Evolutionary conservation across 2,329 filamentous ascomycete genomes (phyloP).

Genomic region (Trichoderma brevicompactum): DNA sequence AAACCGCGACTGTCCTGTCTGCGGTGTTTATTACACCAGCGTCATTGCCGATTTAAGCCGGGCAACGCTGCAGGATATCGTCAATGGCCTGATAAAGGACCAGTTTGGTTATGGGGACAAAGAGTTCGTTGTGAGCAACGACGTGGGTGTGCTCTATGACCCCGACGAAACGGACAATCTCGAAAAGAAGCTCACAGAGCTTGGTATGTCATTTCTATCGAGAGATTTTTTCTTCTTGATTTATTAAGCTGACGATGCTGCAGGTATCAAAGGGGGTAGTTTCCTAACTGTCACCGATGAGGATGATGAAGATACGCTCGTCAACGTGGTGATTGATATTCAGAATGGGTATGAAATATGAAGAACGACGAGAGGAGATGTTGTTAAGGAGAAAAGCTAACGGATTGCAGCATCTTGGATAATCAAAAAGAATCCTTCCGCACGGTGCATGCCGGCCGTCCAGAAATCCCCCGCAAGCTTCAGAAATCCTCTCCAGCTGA

Average conservation of each 20-base stretch:
- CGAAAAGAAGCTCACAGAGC: constrained; percentile 74
- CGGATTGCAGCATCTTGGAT: constrained; percentile 46
- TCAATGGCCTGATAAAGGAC: constrained; percentile 71
- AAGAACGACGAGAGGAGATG: background rate
- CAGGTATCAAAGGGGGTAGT: constrained; percentile 70
- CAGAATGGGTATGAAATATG: constrained; percentile 59
- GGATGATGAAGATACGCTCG: constrained; percentile 72
- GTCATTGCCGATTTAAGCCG: constrained; percentile 69
- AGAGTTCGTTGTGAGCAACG: constrained; percentile 78
- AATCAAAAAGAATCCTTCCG: constrained; percentile 60
- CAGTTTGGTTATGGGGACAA: constrained; percentile 76
- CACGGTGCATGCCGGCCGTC: constrained; percentile 48
- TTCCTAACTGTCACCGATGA: constrained; percentile 88
- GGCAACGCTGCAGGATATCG: constrained; percentile 78
- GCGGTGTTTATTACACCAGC: constrained; percentile 71
- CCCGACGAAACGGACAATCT: constrained; percentile 87
- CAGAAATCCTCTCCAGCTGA: constrained; percentile 46
- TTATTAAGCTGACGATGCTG: constrained; percentile 27
- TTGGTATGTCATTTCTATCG: constrained; percentile 56
- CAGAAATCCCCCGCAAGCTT: constrained; percentile 59
- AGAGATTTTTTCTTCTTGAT: background rate
- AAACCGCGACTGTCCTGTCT: constrained; percentile 83
- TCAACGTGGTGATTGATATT: constrained; percentile 78
- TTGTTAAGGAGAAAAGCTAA: constrained; percentile 35
- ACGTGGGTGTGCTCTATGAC: constrained; percentile 82